A percentile compares a stretch with the other conserved stretches of the same genome.
These are phyloP conservation scores for Globisporangium megalacanthum DNA, from an alignment of 352 stramenopile genomes.

Conservation along the genomic window DNA sequence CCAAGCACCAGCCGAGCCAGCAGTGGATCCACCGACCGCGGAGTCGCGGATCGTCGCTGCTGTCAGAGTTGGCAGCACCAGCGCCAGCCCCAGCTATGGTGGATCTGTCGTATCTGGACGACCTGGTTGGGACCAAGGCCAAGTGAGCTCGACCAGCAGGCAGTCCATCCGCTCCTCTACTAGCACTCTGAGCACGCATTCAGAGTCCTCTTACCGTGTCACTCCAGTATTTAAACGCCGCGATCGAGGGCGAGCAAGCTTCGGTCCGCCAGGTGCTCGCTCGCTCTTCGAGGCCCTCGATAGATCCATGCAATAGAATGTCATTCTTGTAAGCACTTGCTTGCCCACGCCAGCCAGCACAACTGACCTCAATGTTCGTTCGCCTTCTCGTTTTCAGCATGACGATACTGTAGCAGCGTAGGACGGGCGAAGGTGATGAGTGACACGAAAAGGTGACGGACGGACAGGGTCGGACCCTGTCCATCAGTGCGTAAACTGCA, in stretches of 20 bases:
- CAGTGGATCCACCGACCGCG: conserved; percentile 14
- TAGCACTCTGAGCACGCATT: background rate
- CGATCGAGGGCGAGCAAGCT: background rate
- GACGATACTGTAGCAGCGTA: too few relatives aligned
- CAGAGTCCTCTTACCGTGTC: too few relatives aligned
- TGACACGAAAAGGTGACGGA: too few relatives aligned
- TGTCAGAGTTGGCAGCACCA: conserved; percentile 8
- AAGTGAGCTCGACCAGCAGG: background rate
- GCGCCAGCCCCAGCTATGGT: conserved; percentile 22
- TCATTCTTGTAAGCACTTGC: background rate
- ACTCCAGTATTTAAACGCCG: background rate
- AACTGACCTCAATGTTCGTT: too few relatives aligned
- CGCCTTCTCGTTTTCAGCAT: too few relatives aligned
- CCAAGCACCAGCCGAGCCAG: conserved; percentile 11
- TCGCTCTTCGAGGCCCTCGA: too few relatives aligned
- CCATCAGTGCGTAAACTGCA: too few relatives aligned
- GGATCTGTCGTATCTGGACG: conserved; percentile 44
- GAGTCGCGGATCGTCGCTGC: conserved; percentile 5
- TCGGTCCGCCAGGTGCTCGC: too few relatives aligned
- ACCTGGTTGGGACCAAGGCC: conserved; percentile 22
- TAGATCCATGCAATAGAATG: background rate
- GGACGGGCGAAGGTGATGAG: too few relatives aligned
- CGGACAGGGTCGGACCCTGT: too few relatives aligned
- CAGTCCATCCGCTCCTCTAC: background rate
- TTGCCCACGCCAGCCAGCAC: background rate